A percentile compares a stretch with the other conserved stretches of the same genome.
Conservation (phyloP, 1,284 basidiomycete genomes). For the Hymenochaete sp. region DNA sequence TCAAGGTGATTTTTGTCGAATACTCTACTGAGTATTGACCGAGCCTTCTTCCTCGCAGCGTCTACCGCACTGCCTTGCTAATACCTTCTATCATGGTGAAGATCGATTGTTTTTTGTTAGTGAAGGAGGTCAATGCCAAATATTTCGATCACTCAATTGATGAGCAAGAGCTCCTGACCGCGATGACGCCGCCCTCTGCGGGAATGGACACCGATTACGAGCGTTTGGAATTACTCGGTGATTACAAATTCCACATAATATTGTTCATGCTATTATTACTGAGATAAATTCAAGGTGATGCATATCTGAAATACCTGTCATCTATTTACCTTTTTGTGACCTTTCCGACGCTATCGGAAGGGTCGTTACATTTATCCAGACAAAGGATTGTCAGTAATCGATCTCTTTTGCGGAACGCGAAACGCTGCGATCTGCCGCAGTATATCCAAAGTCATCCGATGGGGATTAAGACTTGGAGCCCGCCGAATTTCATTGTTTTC, state of each 20-base stretch:
- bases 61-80: conserved; percentile 53
- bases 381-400: conserved; percentile 68
- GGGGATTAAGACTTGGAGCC: conserved; percentile 54
- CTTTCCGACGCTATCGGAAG: conserved; percentile 52
- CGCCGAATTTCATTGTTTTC: conserved; percentile 36
- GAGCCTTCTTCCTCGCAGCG: conserved; percentile 32
- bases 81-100: conserved; percentile 63
- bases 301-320: conserved; percentile 69
- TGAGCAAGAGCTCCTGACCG: conserved; percentile 51
- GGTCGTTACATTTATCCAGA: conserved; percentile 52
- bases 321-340: conserved; percentile 67
- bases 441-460: conserved; percentile 70
- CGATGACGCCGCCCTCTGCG: conserved; percentile 60
- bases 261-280: conserved; percentile 4
- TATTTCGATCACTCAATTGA: conserved; percentile 53
- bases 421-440: conserved; percentile 47
- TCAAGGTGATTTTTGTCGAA: conserved; percentile 53
- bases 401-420: conserved; percentile 48
- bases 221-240: conserved; percentile 72
- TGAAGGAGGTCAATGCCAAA: conserved; percentile 67
- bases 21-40: conserved; percentile 14
- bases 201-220: conserved; percentile 68
- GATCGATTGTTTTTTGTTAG: conserved; percentile 62
- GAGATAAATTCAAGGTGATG: conserved; percentile 46
- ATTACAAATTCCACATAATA: conserved; percentile 4